Evolutionary conservation across 371 early-diverging fungal species (phyloP), one percentile per base, ranked within the genome.

Genomic region (Funneliformis caledonium): DNA sequence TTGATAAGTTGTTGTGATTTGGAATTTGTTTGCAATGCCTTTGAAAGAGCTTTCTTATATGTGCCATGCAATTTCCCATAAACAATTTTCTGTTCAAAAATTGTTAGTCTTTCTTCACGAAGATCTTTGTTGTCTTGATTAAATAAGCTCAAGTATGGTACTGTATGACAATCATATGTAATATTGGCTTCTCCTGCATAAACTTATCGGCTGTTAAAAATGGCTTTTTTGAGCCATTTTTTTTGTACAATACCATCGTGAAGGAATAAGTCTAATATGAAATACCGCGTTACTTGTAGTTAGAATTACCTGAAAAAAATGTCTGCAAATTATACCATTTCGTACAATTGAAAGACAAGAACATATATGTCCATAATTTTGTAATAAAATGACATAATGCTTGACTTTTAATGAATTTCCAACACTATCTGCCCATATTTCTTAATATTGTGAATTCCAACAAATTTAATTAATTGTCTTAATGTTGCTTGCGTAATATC

Each of bases 31-130:
- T 64, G 65, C 33, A 64, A 26, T 33, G 37, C 31, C 12, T 12
- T 64, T 33, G 11, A 33, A 12, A 64, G n/a, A 43, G 43, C 48
- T 70, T 70, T 70, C 11, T 70, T 70, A 47, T 70, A 47, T 16
- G 7, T 45, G 0, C 48, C 7, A 43, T 70, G 19, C 8, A 70
- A 14, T 43, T 70, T 70, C n/a, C 2, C 19, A 43, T 45, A 45
- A 70, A 16, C 19, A 68, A 68, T 68, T 47, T 31, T 47, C 10
- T 70, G 45, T 70, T 70, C 72, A 43, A 10, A 8, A 1, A 70
- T 3, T 4, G 19, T 70, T 14, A 70, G 22, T 14, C n/a, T 70
- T 70, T 70, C n/a, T 9, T 70, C 22, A 16, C 12, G 8, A 70
- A 70, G 47, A 48, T 16, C n/a, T n/a, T 19, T 43, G 4, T 65